phyloP scores from a whole-genome alignment of 1,139 yeast species.

The Starmera stellimalicola region DNA sequence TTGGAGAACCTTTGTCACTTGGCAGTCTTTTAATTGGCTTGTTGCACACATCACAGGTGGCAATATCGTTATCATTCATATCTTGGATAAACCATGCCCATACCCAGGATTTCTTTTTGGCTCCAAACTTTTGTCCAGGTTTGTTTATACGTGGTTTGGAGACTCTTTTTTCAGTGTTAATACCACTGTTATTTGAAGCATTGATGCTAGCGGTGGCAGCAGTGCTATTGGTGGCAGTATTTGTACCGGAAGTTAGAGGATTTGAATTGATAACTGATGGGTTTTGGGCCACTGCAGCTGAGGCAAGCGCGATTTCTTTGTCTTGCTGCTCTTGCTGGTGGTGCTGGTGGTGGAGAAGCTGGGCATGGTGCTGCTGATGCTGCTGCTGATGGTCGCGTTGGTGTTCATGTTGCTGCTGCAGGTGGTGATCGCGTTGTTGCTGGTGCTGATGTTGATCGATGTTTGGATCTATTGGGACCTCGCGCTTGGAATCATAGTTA shows the following conservation, averaged over 20 bases:
- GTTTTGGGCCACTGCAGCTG: neutral
- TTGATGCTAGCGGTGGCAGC: slow-evolving; percentile 4
- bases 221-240: slow-evolving; percentile 5
- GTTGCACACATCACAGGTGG: slow-evolving; percentile 47
- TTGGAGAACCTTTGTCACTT: slow-evolving; percentile 52
- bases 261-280: too few relatives aligned
- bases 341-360: slow-evolving; percentile 1
- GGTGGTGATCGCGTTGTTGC: slow-evolving; percentile 4
- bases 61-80: slow-evolving; percentile 35
- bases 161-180: too few relatives aligned
- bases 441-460: neutral
- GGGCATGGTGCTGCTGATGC: slow-evolving; percentile 1
- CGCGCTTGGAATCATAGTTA: slow-evolving; percentile 6
- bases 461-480: neutral
- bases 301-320: neutral
- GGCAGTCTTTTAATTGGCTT: slow-evolving; percentile 37
- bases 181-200: neutral
- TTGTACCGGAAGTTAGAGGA: too few relatives aligned
- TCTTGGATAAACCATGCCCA: slow-evolving; percentile 56
- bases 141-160: slow-evolving; percentile 24
- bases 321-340: neutral
- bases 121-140: slow-evolving; percentile 48
- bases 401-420: slow-evolving; percentile 6
- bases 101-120: slow-evolving; percentile 52
- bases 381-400: slow-evolving; percentile 5